phyloP scores from a whole-genome alignment of 768 basidiomycete genomes.

The Trametes elegans region DNA sequence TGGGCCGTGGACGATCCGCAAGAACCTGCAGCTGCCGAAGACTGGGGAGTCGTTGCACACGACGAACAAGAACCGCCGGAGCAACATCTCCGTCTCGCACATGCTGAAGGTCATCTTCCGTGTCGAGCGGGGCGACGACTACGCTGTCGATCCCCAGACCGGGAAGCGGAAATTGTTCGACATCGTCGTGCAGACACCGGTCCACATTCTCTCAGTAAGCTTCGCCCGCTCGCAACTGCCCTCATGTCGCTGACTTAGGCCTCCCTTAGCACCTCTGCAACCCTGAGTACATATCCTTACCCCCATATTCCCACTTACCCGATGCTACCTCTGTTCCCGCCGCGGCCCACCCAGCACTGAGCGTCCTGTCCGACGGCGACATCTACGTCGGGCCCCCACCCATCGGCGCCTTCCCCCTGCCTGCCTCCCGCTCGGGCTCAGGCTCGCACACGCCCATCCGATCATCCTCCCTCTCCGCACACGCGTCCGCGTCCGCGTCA shows the following conservation, averaged over 20 bases:
- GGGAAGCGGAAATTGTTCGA: conserved; percentile 83
- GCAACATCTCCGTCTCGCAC: conserved; percentile 76
- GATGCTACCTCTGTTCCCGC: not conserved
- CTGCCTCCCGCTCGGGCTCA: not conserved
- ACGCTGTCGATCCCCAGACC: conserved; percentile 54
- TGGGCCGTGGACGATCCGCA: conserved; percentile 86
- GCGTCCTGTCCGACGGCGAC: conserved; percentile 11
- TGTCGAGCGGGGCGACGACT: conserved; percentile 78
- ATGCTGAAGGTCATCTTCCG: conserved; percentile 78
- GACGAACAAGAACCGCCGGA: conserved; percentile 75
- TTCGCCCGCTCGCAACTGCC: not conserved
- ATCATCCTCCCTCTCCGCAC: conserved; percentile 2
- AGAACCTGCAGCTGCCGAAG: conserved; percentile 64
- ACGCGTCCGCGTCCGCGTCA: conserved; percentile 2
- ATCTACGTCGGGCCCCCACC: not conserved
- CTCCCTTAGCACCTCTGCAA: conserved; percentile 76
- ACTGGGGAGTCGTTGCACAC: conserved; percentile 64
- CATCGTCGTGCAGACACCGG: conserved; percentile 80
- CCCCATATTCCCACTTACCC: conserved; percentile 62
- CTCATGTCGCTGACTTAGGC: not conserved
- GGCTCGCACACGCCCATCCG: conserved; percentile 11
- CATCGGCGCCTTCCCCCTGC: not conserved
- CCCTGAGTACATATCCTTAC: conserved; percentile 75
- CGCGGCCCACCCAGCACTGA: conserved; percentile 13
- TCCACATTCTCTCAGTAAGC: conserved; percentile 85